phyloP scores from a whole-genome alignment of 441 rosid species.

The Biscutella laevigata region DNA sequence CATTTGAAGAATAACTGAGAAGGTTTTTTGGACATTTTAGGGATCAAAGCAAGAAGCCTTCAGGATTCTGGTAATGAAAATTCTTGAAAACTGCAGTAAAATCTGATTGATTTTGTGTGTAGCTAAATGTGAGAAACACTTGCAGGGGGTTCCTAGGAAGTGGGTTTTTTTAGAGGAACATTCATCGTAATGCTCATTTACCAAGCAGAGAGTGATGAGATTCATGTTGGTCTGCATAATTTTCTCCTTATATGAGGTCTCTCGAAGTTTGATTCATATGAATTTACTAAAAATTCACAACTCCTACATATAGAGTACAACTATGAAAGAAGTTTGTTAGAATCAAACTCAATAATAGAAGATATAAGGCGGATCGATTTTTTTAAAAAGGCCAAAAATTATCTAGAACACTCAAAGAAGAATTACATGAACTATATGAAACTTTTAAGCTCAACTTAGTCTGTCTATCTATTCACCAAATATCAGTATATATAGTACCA shows the following conservation, averaged over 20 bases:
- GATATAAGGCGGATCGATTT: too few relatives aligned
- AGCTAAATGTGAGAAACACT: background rate
- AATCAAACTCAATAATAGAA: too few relatives aligned
- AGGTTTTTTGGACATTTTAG: conserved; percentile 29
- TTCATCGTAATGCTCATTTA: background rate
- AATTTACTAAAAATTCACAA: background rate
- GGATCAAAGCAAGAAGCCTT: conserved; percentile 48
- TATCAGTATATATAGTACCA: too few relatives aligned
- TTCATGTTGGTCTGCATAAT: background rate
- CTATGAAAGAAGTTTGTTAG: too few relatives aligned
- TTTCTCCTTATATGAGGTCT: background rate
- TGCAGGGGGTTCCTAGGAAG: conserved; percentile 67
- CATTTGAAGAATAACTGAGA: background rate
- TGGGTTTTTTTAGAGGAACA: conserved; percentile 22
- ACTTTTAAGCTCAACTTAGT: too few relatives aligned
- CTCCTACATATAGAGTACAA: too few relatives aligned
- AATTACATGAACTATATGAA: too few relatives aligned
- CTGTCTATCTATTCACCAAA: too few relatives aligned
- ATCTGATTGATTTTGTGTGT: background rate
- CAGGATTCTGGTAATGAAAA: conserved; percentile 68
- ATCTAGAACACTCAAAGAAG: too few relatives aligned
- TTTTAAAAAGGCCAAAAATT: too few relatives aligned
- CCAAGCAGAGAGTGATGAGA: background rate
- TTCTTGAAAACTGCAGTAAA: too few relatives aligned
- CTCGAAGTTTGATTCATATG: background rate